These are phyloP conservation scores for Macrophomina tecta DNA, from an alignment of 2,329 filamentous ascomycete genomes.

Conservation along the genomic window DNA sequence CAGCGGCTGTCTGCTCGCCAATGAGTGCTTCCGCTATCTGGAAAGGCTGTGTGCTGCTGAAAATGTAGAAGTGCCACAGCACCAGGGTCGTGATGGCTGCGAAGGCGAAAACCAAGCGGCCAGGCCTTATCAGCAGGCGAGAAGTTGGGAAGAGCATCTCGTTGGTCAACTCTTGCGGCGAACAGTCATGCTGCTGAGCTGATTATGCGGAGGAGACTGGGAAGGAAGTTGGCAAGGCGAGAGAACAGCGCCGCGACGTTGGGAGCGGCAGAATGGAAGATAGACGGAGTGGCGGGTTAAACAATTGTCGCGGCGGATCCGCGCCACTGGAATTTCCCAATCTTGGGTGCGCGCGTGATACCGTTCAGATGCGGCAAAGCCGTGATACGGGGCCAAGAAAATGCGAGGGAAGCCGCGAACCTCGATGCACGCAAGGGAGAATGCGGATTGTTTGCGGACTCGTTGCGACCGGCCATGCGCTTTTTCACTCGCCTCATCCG, in stretches of 20 bases:
- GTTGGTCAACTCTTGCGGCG: neutral
- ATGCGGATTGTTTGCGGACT: neutral
- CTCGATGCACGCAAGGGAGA: neutral
- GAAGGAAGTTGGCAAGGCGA: neutral
- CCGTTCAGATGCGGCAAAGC: constrained; percentile 9
- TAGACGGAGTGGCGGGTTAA: neutral
- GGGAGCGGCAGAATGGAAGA: neutral
- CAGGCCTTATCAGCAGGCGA: constrained; percentile 18
- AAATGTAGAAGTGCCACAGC: constrained; percentile 17
- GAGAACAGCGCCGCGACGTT: neutral
- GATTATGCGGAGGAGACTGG: neutral
- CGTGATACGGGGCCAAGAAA: neutral
- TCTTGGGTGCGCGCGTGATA: constrained; percentile 18
- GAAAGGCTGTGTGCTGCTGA: constrained; percentile 8
- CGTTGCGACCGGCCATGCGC: neutral
- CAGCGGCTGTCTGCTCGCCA: neutral
- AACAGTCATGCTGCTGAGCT: neutral
- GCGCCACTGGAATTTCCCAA: constrained; percentile 10
- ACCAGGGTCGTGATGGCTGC: constrained; percentile 10
- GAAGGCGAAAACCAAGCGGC: constrained; percentile 16
- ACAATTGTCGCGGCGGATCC: constrained; percentile 8
- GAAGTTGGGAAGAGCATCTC: constrained; percentile 21
- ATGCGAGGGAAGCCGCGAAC: constrained; percentile 14
- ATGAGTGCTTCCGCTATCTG: constrained; percentile 12
- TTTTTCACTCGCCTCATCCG: neutral